phyloP scores from a whole-genome alignment of 768 basidiomycete species.

The Trichaptum fuscoviolaceum region DNA sequence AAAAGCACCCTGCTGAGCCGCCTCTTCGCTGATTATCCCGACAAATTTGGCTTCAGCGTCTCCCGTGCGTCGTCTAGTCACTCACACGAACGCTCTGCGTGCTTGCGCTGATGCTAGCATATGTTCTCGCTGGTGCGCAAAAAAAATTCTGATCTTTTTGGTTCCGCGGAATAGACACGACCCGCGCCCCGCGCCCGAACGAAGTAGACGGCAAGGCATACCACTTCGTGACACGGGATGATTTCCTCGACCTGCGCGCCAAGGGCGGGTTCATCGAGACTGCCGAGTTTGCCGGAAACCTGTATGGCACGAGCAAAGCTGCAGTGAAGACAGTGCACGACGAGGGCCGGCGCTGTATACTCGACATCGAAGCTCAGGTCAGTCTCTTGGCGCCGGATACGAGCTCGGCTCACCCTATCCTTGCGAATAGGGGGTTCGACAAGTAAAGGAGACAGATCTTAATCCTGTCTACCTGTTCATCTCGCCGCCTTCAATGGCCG shows the following conservation, averaged over 20 bases:
- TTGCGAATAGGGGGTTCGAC: slow-evolving; percentile 71
- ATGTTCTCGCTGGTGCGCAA: too few species aligned
- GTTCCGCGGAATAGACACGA: slow-evolving; percentile 62
- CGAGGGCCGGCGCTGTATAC: slow-evolving; percentile 76
- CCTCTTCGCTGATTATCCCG: slow-evolving; percentile 76
- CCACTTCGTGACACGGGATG: slow-evolving; percentile 71
- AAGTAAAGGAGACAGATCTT: slow-evolving; percentile 79
- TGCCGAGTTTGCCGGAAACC: slow-evolving; percentile 89
- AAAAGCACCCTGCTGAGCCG: slow-evolving; percentile 86
- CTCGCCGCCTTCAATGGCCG: slow-evolving; percentile 76
- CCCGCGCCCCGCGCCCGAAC: slow-evolving; percentile 75
- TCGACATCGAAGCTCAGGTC: slow-evolving; percentile 97
- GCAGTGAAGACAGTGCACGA: slow-evolving; percentile 65
- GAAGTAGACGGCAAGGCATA: slow-evolving; percentile 83
- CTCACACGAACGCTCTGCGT: not conserved
- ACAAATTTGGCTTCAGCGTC: slow-evolving; percentile 88
- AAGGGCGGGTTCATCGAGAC: slow-evolving; percentile 86
- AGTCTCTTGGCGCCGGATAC: slow-evolving; percentile 16
- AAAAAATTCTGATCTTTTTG: too few species aligned
- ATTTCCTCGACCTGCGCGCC: slow-evolving; percentile 64
- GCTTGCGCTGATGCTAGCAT: not conserved
- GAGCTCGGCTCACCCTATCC: not conserved
- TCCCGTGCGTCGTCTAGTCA: slow-evolving; percentile 57
- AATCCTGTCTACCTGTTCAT: slow-evolving; percentile 90
- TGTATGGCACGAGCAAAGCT: slow-evolving; percentile 86